Evolutionary conservation across 345 rosid species (phyloP), one percentile per base, ranked within the genome.

Genomic region (Eucalyptus lansdowneana): DNA sequence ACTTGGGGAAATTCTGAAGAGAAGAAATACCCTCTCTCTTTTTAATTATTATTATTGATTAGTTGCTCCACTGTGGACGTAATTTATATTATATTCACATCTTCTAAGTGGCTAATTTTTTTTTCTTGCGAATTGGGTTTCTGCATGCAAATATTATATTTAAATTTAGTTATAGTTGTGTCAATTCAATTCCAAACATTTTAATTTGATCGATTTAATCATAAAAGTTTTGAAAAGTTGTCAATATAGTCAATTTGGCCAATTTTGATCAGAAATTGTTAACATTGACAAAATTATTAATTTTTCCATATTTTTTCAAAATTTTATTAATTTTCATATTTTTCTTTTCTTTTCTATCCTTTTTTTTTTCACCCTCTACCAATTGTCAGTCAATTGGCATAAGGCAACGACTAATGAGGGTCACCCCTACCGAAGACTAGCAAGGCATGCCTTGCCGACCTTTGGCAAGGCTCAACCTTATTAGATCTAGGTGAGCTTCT

Each of bases 301-400:
- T 19, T 53, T 53, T 53, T 53, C 4, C 21, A 51, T 51, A 16
- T 51, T 51, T 17, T 51, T 51, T 16, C 2, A 17, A 51, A 1
- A 0, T 53, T 53, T 19, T 51, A 7, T 16, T 53, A 53, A 17
- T 53, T 7, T 53, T 1, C 9, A 7, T 17, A 53, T 17, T 53
- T 51, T 53, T 53, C 9, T 53, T 19, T 19, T 53, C 4, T 53
- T 51, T 53, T 53, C 2, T 1, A 2, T 51, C 6, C 3, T 3
- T 1, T 51, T 7, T 7, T 17, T 51, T 51, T 1, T 19, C 24
- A 53, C 4, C 56, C 10, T 53, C 56, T 53, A 19, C n/a, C n/a
- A n/a, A n/a, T n/a, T n/a, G 24, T 53, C 58, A 8, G 0, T 8
- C 2, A 0, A 53, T 8, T 53, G 10, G 10, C 58, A 2, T 19